These are phyloP conservation scores for Steccherinum ochraceum DNA, from an alignment of 768 basidiomycete species.

Conservation along the genomic window DNA sequence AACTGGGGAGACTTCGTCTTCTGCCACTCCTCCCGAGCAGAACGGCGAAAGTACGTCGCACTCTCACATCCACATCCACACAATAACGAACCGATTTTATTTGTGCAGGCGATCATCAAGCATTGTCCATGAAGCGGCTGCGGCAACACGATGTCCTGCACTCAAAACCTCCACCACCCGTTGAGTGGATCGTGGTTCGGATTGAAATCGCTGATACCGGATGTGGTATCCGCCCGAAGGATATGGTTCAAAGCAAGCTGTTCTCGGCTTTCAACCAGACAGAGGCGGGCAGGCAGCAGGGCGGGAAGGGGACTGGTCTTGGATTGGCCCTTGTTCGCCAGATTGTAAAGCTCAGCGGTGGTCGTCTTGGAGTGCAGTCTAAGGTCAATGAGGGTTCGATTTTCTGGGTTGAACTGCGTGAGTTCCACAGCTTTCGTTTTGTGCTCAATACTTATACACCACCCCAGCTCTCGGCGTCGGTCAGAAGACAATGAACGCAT, in stretches of 20 bases:
- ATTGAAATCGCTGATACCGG: constrained; percentile 81
- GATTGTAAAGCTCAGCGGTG: constrained; percentile 45
- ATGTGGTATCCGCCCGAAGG: constrained; percentile 53
- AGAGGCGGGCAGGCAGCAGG: constrained; percentile 38
- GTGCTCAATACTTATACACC: constrained; percentile 4
- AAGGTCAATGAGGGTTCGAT: constrained; percentile 66
- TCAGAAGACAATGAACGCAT: not conserved
- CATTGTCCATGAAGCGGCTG: constrained; percentile 28
- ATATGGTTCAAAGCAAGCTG: constrained; percentile 65
- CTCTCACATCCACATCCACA: no score
- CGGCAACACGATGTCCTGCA: constrained; percentile 45
- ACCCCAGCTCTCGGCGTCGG: constrained; percentile 55
- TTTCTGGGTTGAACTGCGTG: constrained; percentile 82
- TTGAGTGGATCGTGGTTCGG: constrained; percentile 72
- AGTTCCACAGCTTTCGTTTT: constrained; percentile 14
- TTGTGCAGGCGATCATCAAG: constrained; percentile 8
- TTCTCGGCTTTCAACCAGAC: constrained; percentile 46
- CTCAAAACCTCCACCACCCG: constrained; percentile 28
- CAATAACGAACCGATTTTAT: no score
- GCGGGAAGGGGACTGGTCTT: constrained; percentile 49
- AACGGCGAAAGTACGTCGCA: no score
- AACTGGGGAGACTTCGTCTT: no score
- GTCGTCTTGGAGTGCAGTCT: constrained; percentile 34
- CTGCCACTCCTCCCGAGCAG: no score
- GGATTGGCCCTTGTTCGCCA: constrained; percentile 47